Percentiles rank a stretch among this genome's conserved stretches.
Evolutionary conservation across 768 basidiomycete species (phyloP).

Genomic region (Podaxis sp.): DNA sequence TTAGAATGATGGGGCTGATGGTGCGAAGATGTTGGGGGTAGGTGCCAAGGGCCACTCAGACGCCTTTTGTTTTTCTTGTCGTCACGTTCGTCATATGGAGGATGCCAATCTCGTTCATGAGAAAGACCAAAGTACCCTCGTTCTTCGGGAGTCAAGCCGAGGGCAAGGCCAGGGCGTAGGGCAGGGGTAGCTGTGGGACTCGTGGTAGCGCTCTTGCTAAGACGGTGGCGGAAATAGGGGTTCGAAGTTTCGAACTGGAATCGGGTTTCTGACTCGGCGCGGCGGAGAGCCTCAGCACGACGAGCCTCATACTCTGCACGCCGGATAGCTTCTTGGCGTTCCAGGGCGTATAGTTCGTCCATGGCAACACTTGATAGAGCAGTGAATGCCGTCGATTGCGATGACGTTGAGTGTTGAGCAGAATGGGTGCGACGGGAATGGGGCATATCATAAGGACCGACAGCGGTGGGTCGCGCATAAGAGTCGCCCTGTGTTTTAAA

Average conservation of each 20-base stretch:
- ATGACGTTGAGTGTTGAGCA: conserved; percentile 17
- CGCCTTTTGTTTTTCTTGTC: conserved; percentile 34
- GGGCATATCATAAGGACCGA: conserved; percentile 44
- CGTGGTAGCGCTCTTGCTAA: conserved; percentile 68
- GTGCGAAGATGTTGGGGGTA: conserved; percentile 32
- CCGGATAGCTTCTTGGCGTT: conserved; percentile 79
- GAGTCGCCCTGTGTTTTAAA: conserved; percentile 43
- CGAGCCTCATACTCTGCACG: conserved; percentile 85
- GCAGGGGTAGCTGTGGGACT: conserved; percentile 44
- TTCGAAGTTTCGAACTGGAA: conserved; percentile 31
- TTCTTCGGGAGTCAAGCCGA: conserved; percentile 31
- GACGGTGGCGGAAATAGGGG: conserved; percentile 23
- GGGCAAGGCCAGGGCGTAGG: conserved; percentile 34
- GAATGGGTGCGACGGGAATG: conserved; percentile 33
- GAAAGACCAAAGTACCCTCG: conserved; percentile 40
- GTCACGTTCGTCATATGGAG: conserved; percentile 7
- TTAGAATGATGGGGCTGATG: conserved; percentile 29
- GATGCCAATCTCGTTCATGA: conserved; percentile 35
- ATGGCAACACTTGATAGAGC: conserved; percentile 76
- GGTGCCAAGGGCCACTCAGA: conserved; percentile 60
- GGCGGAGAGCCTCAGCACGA: conserved; percentile 62
- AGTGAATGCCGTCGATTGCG: conserved; percentile 53
- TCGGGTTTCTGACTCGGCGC: conserved; percentile 75
- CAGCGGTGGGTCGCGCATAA: conserved; percentile 56
- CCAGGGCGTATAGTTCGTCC: conserved; percentile 87